These are phyloP conservation scores for Malus asiatica DNA, from an alignment of 306 rosid genomes.

Conservation along the genomic window DNA sequence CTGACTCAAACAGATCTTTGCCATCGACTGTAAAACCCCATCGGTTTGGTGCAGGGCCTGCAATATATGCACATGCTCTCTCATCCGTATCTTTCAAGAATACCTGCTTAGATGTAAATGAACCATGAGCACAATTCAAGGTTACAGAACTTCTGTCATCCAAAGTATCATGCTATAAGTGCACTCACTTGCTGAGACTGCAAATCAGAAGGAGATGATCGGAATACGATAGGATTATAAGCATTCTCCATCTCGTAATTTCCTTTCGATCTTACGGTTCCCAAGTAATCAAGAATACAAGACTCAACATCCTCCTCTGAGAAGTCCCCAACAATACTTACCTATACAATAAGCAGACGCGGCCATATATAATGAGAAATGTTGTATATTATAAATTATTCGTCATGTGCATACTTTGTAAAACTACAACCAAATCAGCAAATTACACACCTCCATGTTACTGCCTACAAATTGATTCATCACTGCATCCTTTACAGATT, in stretches of 20 bases:
- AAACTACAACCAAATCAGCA: background rate
- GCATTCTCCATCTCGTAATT: constrained; percentile 25
- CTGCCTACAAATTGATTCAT: constrained; percentile 88
- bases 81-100: constrained; percentile 93
- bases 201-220: constrained; percentile 60
- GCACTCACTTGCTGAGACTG: constrained; percentile 85
- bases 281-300: constrained; percentile 91
- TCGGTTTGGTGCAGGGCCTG: constrained; percentile 99
- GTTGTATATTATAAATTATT: constrained; percentile 2
- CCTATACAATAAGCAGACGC: constrained; percentile 36
- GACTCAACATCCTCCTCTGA: constrained; percentile 84
- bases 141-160: background rate
- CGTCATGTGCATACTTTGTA: background rate
- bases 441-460: constrained; percentile 83
- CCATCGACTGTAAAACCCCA: constrained; percentile 94
- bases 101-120: constrained; percentile 43
- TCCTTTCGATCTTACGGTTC: constrained; percentile 62
- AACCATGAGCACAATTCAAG: constrained; percentile 13
- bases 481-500: constrained; percentile 82
- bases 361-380: constrained; percentile 1
- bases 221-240: constrained; percentile 57
- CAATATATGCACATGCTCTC: constrained; percentile 98
- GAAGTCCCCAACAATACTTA: constrained; percentile 88
- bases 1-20: constrained; percentile 51
- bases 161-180: background rate